Evolutionary conservation across 2,329 filamentous ascomycete species (phyloP), one percentile per base, ranked within the genome.

Genomic region (Fragosphaeria purpurea): DNA sequence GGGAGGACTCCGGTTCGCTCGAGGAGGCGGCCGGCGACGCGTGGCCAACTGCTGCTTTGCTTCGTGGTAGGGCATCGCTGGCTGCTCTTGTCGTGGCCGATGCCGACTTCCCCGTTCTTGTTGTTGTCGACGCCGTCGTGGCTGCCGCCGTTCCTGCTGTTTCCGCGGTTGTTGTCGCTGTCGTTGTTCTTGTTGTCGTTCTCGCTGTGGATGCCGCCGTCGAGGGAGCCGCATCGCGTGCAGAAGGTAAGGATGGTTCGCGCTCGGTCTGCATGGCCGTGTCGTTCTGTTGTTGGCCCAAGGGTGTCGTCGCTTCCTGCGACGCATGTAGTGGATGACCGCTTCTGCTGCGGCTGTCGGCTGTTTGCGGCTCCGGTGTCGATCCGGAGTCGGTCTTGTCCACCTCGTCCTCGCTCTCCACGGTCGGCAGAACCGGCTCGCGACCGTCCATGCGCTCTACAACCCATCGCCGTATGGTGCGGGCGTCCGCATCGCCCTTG

Each of bases 401-500:
- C 33, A 67, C 67, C 58, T 88, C 85, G 46, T 89, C 85, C 51
- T 76, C 75, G 55, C 65, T 66, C 53, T 67, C 65, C 30, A 62
- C 56, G 2, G 67, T 72, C 46, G 75, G 72, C 4, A 74, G 69
- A 32, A 71, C 66, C 33, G 70, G 67, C 41, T 82, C 77, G 38
- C 77, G 73, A 33, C 82, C 81, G 48, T 87, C 82, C 13, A 86
- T 68, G 33, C 83, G 74, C 65, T 89, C 85, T 2, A 79, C 83
- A 0, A 80, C 82, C 81, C 81, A 85, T 62, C 71, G 71, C 50
- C 80, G 70, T 50, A 84, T 70, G 54, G 68, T 73, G 70, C 75
- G 79, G 22, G 76, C 88, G 65, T 95, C 90, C 11, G 87, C 87
- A 65, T 93, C 86, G 45, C 76, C 78, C 62, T 80, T 85, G 63